Percentiles rank a stretch among this genome's conserved stretches.
phyloP scores from a whole-genome alignment of 1,284 basidiomycete species.

The Volvariella surrecta region DNA sequence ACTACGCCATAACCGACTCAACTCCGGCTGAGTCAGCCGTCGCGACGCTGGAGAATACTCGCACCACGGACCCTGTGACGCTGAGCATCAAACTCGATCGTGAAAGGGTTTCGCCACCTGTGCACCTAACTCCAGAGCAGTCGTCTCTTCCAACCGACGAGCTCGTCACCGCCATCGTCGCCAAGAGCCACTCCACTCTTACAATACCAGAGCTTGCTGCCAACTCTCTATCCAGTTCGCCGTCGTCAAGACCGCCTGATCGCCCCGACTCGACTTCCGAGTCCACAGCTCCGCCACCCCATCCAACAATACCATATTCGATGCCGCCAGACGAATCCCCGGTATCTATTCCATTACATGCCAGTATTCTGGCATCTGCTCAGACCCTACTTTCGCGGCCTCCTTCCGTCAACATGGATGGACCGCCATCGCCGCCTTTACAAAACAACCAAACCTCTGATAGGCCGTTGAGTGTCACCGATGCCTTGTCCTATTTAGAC shows the following conservation, averaged over 20 bases:
- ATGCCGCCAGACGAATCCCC: not conserved
- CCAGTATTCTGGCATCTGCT: not conserved
- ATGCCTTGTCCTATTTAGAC: slow-evolving; percentile 92
- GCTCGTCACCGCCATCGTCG: not conserved
- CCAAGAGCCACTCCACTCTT: not conserved
- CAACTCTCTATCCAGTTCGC: not conserved
- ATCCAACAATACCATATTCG: not conserved
- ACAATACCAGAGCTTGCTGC: not conserved
- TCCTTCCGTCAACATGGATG: not conserved
- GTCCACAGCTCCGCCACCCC: not conserved
- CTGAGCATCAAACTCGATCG: slow-evolving; percentile 1
- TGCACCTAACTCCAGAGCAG: no score
- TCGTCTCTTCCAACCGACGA: not conserved
- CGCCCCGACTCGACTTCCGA: not conserved
- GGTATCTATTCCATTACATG: not conserved
- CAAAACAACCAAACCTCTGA: slow-evolving; percentile 13
- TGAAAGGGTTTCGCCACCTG: slow-evolving; percentile 2
- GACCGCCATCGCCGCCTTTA: not conserved
- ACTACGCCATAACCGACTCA: not conserved
- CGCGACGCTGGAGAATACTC: no score
- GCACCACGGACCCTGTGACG: not conserved
- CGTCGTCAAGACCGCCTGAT: not conserved
- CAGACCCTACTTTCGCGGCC: not conserved
- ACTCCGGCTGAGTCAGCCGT: no score
- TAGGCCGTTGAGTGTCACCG: slow-evolving; percentile 68